These are phyloP conservation scores for Kodamaea nitidulidarum DNA, from an alignment of 805 yeast species.

Conservation along the genomic window DNA sequence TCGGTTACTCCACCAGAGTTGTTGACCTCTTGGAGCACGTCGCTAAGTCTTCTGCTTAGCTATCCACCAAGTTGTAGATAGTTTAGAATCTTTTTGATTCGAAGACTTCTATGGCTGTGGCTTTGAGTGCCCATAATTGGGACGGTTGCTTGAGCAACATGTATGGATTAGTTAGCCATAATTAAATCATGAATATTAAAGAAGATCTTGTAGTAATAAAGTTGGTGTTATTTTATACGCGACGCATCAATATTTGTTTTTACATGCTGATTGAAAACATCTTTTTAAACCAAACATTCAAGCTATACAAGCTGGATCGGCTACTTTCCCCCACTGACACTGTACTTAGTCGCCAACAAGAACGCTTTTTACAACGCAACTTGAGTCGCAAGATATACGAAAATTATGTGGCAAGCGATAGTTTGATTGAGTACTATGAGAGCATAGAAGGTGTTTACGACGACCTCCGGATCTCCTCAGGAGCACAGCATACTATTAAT, in stretches of 20 bases:
- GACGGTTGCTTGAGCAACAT: not conserved
- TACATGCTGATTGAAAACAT: conserved; percentile 8
- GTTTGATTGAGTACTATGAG: conserved; percentile 10
- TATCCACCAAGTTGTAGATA: conserved; percentile 9
- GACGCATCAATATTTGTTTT: no score
- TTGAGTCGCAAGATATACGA: conserved; percentile 7
- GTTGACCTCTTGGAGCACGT: conserved; percentile 33
- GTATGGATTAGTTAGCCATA: conserved; percentile 1
- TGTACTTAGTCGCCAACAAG: conserved; percentile 4
- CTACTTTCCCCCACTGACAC: conserved; percentile 1
- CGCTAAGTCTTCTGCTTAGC: conserved; percentile 20
- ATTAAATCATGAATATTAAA: conserved; percentile 3
- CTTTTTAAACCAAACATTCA: conserved; percentile 14
- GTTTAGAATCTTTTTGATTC: conserved; percentile 1
- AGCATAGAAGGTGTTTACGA: conserved; percentile 5
- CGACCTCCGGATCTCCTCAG: conserved; percentile 7
- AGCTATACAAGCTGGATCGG: conserved; percentile 12
- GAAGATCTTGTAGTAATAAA: no score
- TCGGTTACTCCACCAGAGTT: conserved; percentile 36
- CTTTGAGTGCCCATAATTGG: not conserved
- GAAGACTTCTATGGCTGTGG: conserved; percentile 7
- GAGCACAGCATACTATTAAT: conserved; percentile 3
- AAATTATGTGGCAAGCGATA: not conserved
- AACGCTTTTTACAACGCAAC: conserved; percentile 6
- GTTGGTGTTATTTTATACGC: no score